These are phyloP conservation scores for Cryptococcus depauperatus DNA, from an alignment of 1,284 basidiomycete species.

Conservation along the genomic window DNA sequence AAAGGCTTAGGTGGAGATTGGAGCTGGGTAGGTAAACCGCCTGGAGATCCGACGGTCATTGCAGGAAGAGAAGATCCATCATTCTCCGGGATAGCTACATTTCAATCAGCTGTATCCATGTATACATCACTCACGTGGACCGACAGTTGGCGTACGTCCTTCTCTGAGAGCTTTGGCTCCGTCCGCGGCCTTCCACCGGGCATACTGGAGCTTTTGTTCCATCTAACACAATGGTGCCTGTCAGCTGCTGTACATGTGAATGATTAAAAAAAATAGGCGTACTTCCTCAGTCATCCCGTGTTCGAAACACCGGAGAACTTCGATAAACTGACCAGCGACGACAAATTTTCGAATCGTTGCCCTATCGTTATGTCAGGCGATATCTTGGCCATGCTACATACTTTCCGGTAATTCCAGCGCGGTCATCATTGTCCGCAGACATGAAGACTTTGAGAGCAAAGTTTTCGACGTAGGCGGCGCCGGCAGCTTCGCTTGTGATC, in stretches of 20 bases:
- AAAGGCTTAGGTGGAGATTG: not conserved
- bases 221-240: constrained; percentile 23
- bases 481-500: constrained; percentile 71
- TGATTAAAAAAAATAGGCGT: constrained; percentile 4
- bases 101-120: not conserved
- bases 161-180: constrained; percentile 43
- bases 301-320: constrained; percentile 42
- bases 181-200: constrained; percentile 46
- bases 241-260: not conserved
- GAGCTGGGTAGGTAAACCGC: not conserved
- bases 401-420: constrained; percentile 66
- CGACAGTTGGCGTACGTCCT: constrained; percentile 36
- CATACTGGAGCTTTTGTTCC: constrained; percentile 45
- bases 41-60: constrained; percentile 15
- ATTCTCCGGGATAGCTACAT: constrained; percentile 24
- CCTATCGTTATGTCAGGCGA: constrained; percentile 16
- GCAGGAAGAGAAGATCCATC: constrained; percentile 20
- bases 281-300: constrained; percentile 44
- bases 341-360: constrained; percentile 42
- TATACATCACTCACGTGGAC: constrained; percentile 35
- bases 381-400: too few relatives aligned
- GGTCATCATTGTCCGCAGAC: constrained; percentile 84
- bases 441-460: constrained; percentile 84
- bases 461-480: constrained; percentile 84
- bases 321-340: constrained; percentile 45